Evolutionary conservation across 2,329 filamentous ascomycete species (phyloP).

Genomic region (Zasmidium angulare): DNA sequence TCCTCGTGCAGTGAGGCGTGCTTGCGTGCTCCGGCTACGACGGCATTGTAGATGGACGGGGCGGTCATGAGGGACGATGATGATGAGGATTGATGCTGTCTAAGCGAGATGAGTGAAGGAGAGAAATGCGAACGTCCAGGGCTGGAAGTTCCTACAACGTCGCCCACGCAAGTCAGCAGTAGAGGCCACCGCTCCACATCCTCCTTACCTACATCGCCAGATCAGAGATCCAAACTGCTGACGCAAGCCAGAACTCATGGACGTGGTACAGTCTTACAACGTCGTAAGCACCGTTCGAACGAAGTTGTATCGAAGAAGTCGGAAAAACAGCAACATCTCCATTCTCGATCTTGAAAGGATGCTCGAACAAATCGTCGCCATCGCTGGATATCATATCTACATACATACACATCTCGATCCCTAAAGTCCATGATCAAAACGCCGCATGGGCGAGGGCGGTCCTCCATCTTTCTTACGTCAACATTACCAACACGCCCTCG

Average conservation of each 20-base stretch:
- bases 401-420: background rate
- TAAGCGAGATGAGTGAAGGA: background rate
- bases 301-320: background rate
- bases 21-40: background rate
- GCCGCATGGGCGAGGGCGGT: too few species aligned
- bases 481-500: background rate
- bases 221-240: too few species aligned
- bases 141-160: background rate
- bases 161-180: background rate
- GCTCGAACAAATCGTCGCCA: background rate
- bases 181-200: background rate
- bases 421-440: too few species aligned
- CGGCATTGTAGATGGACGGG: constrained; percentile 1
- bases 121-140: too few species aligned
- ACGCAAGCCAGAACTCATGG: too few species aligned
- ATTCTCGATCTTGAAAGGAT: too few species aligned
- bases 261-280: too few species aligned
- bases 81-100: background rate
- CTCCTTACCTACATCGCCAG: background rate
- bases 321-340: background rate
- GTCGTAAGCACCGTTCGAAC: background rate
- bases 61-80: background rate
- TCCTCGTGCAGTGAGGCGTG: constrained; percentile 5
- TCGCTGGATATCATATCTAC: background rate
- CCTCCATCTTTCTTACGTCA: too few species aligned